Evolutionary conservation across 306 rosid genomes (phyloP), one percentile per base, ranked within the genome.

Genomic region (Quercus berberidifolia): DNA sequence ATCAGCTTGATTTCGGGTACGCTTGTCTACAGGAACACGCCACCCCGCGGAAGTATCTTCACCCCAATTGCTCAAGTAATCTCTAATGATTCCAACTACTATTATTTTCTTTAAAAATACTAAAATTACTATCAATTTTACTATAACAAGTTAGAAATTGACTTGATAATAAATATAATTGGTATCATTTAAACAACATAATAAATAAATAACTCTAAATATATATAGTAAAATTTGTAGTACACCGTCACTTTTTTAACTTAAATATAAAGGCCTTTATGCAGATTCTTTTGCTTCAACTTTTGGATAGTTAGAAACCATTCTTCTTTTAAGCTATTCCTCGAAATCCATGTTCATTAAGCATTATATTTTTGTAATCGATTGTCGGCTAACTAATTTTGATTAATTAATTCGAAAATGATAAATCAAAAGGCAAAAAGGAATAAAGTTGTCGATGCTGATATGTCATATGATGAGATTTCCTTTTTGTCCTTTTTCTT

Each of bases 31-130:
- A 25, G 88, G 59, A 86, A 79, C 62, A 88, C 52, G 30, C 85
- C 80, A 19, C 84, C 92, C 21, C 74, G 76, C 3, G 92, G 94
- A 74, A 82, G 78, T 75, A 90, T 88, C 76, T 88, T 88, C 85
- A 88, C 86, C 3, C 92, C 92, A 3, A 77, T 90, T 69, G 87
- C 89, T 69, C 92, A 90, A 82, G 93, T 89, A 81, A 84, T 57
- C 52, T 33, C 46, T 41, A 8, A 41, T 0, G 46, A 41, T 41
- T 41, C 46, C 12, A 1, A 49, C 4, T 49, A 49, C 54, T 49
- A 49, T 49, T 49, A 49, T 3, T 13, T 13, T 12, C 17, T 49
- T 12, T 8, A 41, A 41, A 41, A 41, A 41, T 41, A 3, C 11
- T 8, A 41, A 41, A 41, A 41, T 41, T 41, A 41, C 11, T 41